A percentile compares a stretch with the other conserved stretches of the same genome.
Conservation (phyloP, 768 basidiomycete species). For the Russula sp. region DNA sequence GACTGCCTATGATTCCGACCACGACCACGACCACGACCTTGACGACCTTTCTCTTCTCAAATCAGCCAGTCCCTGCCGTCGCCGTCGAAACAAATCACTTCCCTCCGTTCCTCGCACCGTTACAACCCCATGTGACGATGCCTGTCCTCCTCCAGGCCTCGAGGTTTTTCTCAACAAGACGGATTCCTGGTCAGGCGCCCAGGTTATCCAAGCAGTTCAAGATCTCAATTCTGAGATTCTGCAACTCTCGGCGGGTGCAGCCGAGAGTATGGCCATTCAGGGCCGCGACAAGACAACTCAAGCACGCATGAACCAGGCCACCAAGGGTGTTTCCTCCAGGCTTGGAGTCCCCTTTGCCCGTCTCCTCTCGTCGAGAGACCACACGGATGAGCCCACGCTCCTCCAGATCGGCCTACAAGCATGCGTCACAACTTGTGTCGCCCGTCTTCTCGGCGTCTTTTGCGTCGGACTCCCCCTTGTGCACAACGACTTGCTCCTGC, state of each 20-base stretch:
- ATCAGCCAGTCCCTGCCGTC: conserved; percentile 16
- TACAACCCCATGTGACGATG: conserved; percentile 39
- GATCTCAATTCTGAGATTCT: conserved; percentile 77
- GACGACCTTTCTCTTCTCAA: conserved; percentile 17
- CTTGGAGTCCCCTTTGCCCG: conserved; percentile 58
- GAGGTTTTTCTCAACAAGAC: conserved; percentile 70
- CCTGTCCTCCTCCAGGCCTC: conserved; percentile 51
- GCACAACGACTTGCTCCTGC: conserved; percentile 56
- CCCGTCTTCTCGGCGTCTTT: conserved; percentile 62
- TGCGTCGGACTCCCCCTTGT: conserved; percentile 70
- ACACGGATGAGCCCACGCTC: conserved; percentile 68
- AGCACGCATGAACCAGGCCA: conserved; percentile 43
- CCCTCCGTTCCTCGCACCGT: conserved; percentile 25
- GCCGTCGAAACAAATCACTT: conserved; percentile 25
- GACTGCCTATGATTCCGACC: conserved; percentile 16
- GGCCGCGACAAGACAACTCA: conserved; percentile 36
- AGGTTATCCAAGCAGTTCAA: conserved; percentile 71
- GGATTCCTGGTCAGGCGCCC: conserved; percentile 69
- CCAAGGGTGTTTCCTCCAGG: conserved; percentile 55
- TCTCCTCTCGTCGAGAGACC: conserved; percentile 57
- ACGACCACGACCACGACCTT: conserved; percentile 16
- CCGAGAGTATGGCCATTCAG: conserved; percentile 57
- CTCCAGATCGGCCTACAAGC: conserved; percentile 75
- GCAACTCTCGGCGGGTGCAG: conserved; percentile 72
- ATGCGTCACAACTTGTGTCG: conserved; percentile 58